These are phyloP conservation scores for Mortierella sp. DNA, from an alignment of 371 early-diverging fungal genomes.

Conservation along the genomic window DNA sequence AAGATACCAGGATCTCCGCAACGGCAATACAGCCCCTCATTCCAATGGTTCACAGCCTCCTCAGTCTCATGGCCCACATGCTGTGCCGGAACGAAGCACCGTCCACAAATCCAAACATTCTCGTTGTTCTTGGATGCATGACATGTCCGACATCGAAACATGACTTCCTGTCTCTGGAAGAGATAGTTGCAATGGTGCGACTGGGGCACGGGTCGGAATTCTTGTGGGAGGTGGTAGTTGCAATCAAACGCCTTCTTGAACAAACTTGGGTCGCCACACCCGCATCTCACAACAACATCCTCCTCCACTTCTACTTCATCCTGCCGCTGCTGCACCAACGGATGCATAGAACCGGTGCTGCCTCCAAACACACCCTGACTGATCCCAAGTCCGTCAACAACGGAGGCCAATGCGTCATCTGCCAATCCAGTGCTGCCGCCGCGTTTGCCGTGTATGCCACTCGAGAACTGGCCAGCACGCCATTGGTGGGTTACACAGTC, in stretches of 20 bases:
- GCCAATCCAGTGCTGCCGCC: background rate
- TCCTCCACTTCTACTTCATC: background rate
- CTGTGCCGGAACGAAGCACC: constrained; percentile 35
- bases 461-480: constrained; percentile 41
- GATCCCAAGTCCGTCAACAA: constrained; percentile 8
- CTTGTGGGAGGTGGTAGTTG: constrained; percentile 45
- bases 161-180: constrained; percentile 26
- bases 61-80: constrained; percentile 35
- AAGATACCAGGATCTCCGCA: constrained; percentile 34
- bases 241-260: constrained; percentile 48
- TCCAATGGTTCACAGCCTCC: constrained; percentile 15
- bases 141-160: constrained; percentile 39
- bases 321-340: background rate
- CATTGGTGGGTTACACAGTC: constrained; percentile 39
- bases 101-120: constrained; percentile 41
- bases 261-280: constrained; percentile 45
- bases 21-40: constrained; percentile 45
- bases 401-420: background rate
- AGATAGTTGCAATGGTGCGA: constrained; percentile 41
- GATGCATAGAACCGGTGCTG: background rate
- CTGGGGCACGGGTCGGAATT: constrained; percentile 40
- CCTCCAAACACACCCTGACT: background rate
- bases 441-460: background rate
- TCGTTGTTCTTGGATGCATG: background rate
- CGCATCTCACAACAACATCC: constrained; percentile 16